Base-by-base conservation (phyloP, 768 basidiomycete genomes). In the Neoboletus magnificus region DNA sequence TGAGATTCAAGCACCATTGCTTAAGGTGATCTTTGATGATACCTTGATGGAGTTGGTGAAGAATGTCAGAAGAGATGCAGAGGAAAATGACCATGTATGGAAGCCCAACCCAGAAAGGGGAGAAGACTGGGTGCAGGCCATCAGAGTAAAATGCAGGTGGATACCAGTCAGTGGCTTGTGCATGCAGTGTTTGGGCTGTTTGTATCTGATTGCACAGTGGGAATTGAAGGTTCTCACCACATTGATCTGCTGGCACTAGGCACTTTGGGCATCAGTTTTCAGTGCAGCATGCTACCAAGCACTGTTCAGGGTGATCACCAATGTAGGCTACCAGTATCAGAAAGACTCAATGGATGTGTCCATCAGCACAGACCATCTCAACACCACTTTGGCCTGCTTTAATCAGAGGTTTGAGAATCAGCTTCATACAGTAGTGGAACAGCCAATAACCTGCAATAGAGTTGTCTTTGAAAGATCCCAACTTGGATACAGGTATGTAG, bases 361-460 rank as follows among this genome's bases (percentile, higher is more conserved):
- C n/a, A 13, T 45, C n/a, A 0, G n/a, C n/a, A 13, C 41, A 42
- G 0, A 42, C 22, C 41, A 42, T 42, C 18, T 42, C 41, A 0
- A 43, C 16, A 0, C 23, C 44, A 10, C 13, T 10, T 0, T 1
- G 2, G 0, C 44, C n/a, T 0, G 18, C 29, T 1, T 5, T n/a
- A 1, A 45, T 1, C 0, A 45, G 18, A 3, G 29, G 44, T 1
- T 45, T 5, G 3, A 45, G 1, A 0, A 45, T 5, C 2, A 10
- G 5, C 0, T 30, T 30, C 44, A 45, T 45, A n/a, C 44, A 45
- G 29, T 45, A 43, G 9, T 43, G 42, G 9, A 43, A 43, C 1
- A 43, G 5, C 0, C 3, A 1, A 3, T 43, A 43, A 2, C 48
- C 35, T 10, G 48, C 18, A 0, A 48, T 25, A 0, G 10, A 48